Percentiles rank a stretch among this genome's conserved stretches.
Evolutionary conservation across 352 stramenopile species (phyloP).

Genomic region (Phytopythium kandeliae): DNA sequence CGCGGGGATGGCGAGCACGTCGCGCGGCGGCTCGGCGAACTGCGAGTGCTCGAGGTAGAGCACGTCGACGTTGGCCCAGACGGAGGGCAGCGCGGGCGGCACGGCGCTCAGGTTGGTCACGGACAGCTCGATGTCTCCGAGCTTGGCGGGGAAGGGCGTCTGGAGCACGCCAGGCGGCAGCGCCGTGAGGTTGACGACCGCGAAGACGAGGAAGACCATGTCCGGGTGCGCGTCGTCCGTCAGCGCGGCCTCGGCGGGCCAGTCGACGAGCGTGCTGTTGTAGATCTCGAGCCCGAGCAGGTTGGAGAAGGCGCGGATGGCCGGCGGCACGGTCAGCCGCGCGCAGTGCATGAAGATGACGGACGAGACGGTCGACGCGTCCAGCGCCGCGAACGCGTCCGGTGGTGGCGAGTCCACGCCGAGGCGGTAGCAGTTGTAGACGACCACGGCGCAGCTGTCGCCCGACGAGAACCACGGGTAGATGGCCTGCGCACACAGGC

Average conservation of each 20-base stretch:
- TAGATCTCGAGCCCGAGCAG: constrained; percentile 48
- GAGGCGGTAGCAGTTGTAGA: constrained; percentile 28
- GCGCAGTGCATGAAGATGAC: constrained; percentile 50
- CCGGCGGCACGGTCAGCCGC: constrained; percentile 21
- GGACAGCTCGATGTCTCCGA: constrained; percentile 42
- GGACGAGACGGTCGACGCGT: constrained; percentile 14
- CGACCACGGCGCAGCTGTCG: constrained; percentile 25
- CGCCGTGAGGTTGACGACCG: constrained; percentile 33
- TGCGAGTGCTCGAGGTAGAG: constrained; percentile 27
- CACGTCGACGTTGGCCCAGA: constrained; percentile 20
- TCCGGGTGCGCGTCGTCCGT: constrained; percentile 17
- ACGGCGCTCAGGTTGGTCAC: constrained; percentile 30
- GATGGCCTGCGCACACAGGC: constrained; percentile 22
- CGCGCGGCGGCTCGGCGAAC: no score
- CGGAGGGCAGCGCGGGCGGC: constrained; percentile 16
- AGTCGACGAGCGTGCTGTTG: constrained; percentile 43
- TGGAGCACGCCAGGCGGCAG: constrained; percentile 31
- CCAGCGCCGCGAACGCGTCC: constrained; percentile 9
- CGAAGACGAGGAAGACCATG: constrained; percentile 29
- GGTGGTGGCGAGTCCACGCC: constrained; percentile 5
- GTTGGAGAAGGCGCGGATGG: constrained; percentile 25
- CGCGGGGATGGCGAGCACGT: constrained; percentile 5
- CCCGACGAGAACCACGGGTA: constrained; percentile 33
- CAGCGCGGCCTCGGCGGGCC: constrained; percentile 25
- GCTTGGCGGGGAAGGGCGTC: constrained; percentile 16